Percentiles rank a stretch among this genome's conserved stretches.
phyloP scores from a whole-genome alignment of 371 early-diverging fungal genomes.

The Mortierella sp. region DNA sequence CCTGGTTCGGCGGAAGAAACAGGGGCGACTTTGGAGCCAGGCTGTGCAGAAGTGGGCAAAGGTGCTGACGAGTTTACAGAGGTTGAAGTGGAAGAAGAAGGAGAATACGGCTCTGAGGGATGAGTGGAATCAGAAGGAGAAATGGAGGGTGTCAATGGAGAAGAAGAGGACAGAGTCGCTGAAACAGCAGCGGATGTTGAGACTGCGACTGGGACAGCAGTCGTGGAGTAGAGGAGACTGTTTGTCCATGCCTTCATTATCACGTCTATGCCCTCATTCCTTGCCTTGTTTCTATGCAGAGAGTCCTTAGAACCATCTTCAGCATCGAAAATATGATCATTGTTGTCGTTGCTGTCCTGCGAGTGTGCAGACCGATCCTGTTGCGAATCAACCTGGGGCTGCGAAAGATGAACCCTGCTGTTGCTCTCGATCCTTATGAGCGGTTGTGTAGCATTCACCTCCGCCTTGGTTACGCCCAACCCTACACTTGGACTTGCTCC shows the following conservation, averaged over 20 bases:
- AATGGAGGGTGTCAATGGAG: conserved; percentile 12
- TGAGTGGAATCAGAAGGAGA: conserved; percentile 19
- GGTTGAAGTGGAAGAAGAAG: conserved; percentile 16
- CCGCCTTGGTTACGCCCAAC: not conserved
- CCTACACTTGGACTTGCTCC: not conserved
- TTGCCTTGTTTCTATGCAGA: not conserved
- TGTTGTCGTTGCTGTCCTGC: conserved; percentile 1
- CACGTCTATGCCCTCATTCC: not conserved
- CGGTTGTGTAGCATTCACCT: not conserved
- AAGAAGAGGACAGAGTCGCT: not conserved
- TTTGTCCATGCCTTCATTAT: conserved; percentile 1
- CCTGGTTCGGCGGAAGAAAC: not conserved
- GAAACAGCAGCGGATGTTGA: not conserved
- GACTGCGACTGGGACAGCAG: not conserved
- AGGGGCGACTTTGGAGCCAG: not conserved
- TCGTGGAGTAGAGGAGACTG: not conserved
- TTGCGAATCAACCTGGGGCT: not conserved
- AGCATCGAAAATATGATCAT: not conserved
- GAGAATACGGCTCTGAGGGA: conserved; percentile 24
- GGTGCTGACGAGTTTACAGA: too few species aligned
- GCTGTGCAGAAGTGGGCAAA: not conserved
- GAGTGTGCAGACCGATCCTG: not conserved
- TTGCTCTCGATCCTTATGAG: not conserved
- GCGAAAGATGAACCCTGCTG: not conserved
- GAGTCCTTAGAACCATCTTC: not conserved